Evolutionary conservation across 768 basidiomycete species (phyloP), one percentile per base, ranked within the genome.

Genomic region (Lactifluus subvellereus): DNA sequence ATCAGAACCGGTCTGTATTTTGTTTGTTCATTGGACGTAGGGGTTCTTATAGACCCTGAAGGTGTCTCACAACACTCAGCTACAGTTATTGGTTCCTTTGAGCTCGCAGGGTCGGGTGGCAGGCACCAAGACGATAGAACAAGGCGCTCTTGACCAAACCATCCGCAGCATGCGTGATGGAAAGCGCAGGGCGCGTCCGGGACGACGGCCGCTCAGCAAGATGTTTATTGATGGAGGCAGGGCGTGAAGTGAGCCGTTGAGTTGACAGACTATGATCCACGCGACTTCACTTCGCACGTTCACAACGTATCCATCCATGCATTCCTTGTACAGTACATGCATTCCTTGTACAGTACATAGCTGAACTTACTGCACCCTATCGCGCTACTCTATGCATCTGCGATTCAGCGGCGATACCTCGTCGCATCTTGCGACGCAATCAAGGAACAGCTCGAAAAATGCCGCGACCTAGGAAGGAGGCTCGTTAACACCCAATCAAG

Each of bases 111-210:
- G 78, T 5, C 72, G 75, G 32, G 77, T 79, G 52, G 72, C 72
- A 33, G 80, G 79, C 47, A 76, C 74, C 54, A 76, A 75, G 38
- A 87, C 90, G 2, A 71, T 90, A 64, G 85, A 86, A 7, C 82
- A 87, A 42, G 94, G 94, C 10, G 88, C 88, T 59, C 74, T 96
- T 37, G 93, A 98, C 67, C 83, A 89, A 69, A 89, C 89, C 2
- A 88, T 98, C 45, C 85, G 89, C 18, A 92, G 86, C 64, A 82
- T 94, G 77, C 82, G 83, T 49, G 82, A 81, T 53, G 92, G 85
- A 40, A 83, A 79, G 71, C 77, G 82, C 51, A 77, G 84, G 64
- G 75, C 73, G 32, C 78, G 83, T 51, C 77, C 77, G 20, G 65
- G 56, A 16, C 69, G 76, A 33, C 77, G 85, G 52, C 87, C 85